Conservation (phyloP, 805 yeast species). For the Spencermartinsiella europaea region DNA sequence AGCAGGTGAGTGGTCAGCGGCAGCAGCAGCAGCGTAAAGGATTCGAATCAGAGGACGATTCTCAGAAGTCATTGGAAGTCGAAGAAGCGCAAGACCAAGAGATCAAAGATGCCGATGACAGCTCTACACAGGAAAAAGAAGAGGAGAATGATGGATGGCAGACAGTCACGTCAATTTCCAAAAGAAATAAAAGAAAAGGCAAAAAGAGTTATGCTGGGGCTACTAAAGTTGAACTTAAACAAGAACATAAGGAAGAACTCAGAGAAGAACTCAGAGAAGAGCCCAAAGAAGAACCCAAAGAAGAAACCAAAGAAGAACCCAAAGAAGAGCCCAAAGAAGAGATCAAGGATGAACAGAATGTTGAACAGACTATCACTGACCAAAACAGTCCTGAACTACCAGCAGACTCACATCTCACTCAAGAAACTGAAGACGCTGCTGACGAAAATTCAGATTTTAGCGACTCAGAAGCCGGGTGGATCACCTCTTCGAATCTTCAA, state of each 20-base stretch:
- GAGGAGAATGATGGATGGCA: slow-evolving; percentile 3
- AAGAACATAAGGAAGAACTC: background rate
- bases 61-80: background rate
- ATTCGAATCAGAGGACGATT: slow-evolving; percentile 1
- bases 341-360: background rate
- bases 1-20: background rate
- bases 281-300: background rate
- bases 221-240: background rate
- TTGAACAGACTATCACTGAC: background rate
- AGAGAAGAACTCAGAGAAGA: background rate
- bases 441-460: slow-evolving; percentile 26
- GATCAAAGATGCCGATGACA: slow-evolving; percentile 1
- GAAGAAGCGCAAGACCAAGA: too few species aligned
- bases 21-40: slow-evolving; percentile 6
- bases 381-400: background rate
- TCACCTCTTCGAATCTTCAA: slow-evolving; percentile 77
- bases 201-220: background rate
- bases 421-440: slow-evolving; percentile 22
- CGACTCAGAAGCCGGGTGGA: slow-evolving; percentile 89
- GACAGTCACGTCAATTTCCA: background rate
- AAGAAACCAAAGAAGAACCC: background rate
- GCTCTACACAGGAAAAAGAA: background rate
- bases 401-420: background rate
- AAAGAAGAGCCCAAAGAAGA: background rate
- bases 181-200: background rate